Percentiles rank a stretch among this genome's conserved stretches.
Conservation (phyloP, 345 rosid species). For the Rubroshorea leprosula region DNA sequence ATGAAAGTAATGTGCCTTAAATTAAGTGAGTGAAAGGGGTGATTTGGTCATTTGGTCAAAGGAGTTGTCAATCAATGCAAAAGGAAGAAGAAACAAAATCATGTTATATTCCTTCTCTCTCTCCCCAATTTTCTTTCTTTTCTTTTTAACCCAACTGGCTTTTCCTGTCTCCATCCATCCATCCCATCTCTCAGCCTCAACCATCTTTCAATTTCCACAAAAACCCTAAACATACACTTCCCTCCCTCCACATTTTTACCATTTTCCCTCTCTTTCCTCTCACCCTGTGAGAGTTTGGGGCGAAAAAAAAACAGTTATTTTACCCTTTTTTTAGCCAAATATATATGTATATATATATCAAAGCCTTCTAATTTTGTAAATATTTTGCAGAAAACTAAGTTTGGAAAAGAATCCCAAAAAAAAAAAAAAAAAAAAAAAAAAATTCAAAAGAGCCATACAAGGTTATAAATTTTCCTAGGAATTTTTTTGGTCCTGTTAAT, state of each 20-base stretch:
- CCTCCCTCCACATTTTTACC: conserved; percentile 2
- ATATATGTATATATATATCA: no score
- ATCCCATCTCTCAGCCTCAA: conserved; percentile 8
- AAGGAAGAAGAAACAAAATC: conserved; percentile 38
- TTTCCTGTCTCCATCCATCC: conserved; percentile 30
- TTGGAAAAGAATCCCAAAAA: no score
- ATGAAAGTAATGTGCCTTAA: conserved; percentile 1
- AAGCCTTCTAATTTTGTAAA: no score
- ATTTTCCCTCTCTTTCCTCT: neutral
- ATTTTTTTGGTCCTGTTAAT: no score
- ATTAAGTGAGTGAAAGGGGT: conserved; percentile 22
- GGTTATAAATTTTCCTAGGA: conserved; percentile 17
- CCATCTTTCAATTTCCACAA: conserved; percentile 20
- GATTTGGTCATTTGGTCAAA: conserved; percentile 26
- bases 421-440: conserved; percentile 5
- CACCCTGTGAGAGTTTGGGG: no score
- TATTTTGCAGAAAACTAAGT: no score
- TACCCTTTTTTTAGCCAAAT: neutral
- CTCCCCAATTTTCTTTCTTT: no score
- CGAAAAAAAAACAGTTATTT: no score
- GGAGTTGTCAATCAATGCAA: conserved; percentile 51
- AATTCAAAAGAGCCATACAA: neutral
- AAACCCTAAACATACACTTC: conserved; percentile 17
- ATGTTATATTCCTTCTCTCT: conserved; percentile 34
- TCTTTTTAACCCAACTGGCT: no score